Base-by-base conservation (phyloP, 129 eudicot genomes). In the Lonicera japonica region DNA sequence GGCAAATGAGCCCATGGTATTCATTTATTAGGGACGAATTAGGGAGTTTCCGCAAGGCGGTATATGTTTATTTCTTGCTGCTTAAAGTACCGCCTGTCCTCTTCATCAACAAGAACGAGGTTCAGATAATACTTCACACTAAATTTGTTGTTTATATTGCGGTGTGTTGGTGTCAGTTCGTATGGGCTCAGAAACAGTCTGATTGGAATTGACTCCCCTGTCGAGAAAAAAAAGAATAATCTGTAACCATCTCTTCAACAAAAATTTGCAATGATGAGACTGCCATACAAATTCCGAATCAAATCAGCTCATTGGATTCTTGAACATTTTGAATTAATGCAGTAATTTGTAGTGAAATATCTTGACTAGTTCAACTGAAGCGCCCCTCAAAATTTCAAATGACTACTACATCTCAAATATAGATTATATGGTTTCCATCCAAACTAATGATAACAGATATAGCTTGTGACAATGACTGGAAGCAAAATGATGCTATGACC, bases 161-260 rank as follows among this genome's bases (percentile, higher is more conserved):
- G 80, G 66, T 92, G 91, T 17, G 98, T 92, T 22, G 98, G 98
- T 0, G 98, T 92, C 82, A 92, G 85, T 66, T 92, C 96, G 48
- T 92, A 92, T 23, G 96, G 98, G 85, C 98, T 92, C 19, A 92
- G 75, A 67, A 92, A 92, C 61, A 87, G 78, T 75, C 98, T 80
- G 69, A 92, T 78, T 24, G 98, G 98, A 53, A 92, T 92, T 24
- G 98, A 92, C 82, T 92, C 98, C 66, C 98, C 98, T 92, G 83
- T 47, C n/a, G 67, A 71, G 51, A 69, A 51, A 12, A 29, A 2
- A 29, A 29, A 29, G 22, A 25, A 25, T 3, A 43, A 3, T 50
- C 55, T 50, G 0, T 50, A 12, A 45, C 5, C 45, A 25, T n/a
- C 7, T 25, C 9, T 48, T 21, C 29, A 3, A n/a, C 25, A 50